phyloP scores from a whole-genome alignment of 495 filamentous ascomycete species.

The Pseudoneurospora amorphoporcata region DNA sequence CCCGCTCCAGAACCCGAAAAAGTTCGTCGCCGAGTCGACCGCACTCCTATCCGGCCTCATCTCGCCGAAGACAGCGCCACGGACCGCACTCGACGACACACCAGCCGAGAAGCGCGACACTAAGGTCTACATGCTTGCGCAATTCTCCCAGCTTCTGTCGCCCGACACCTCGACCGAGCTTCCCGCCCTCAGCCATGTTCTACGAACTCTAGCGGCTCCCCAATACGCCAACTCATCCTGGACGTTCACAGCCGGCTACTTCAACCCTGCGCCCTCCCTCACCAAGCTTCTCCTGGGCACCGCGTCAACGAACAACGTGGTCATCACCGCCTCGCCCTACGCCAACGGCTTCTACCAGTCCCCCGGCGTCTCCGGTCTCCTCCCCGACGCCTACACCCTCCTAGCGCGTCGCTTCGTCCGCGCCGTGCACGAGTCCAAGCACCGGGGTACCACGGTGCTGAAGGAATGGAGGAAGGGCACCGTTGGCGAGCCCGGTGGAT shows the following conservation, averaged over 20 bases:
- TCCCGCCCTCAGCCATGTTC: constrained; percentile 61
- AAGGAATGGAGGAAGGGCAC: constrained; percentile 84
- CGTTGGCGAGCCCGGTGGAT: constrained; percentile 68
- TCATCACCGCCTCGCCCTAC: constrained; percentile 87
- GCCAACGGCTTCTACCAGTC: constrained; percentile 96
- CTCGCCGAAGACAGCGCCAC: constrained; percentile 17
- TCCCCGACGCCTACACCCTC: constrained; percentile 85
- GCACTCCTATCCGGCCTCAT: constrained; percentile 56
- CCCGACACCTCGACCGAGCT: constrained; percentile 82
- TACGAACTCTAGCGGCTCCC: constrained; percentile 52
- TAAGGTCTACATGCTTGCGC: constrained; percentile 72
- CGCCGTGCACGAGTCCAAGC: constrained; percentile 49
- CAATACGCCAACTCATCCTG: constrained; percentile 59
- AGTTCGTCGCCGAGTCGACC: constrained; percentile 60
- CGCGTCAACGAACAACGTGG: constrained; percentile 54
- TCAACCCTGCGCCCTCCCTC: constrained; percentile 82
- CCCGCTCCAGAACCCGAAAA: constrained; percentile 57
- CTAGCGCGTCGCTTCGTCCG: constrained; percentile 75
- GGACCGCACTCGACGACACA: constrained; percentile 11
- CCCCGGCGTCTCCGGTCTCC: constrained; percentile 74
- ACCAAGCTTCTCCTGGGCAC: constrained; percentile 69
- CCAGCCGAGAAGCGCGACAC: constrained; percentile 41
- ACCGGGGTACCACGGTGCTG: constrained; percentile 53
- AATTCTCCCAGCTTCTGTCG: constrained; percentile 73
- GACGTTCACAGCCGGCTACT: constrained; percentile 97